Conservation (phyloP, 2,329 filamentous ascomycete genomes). For the Colletotrichum neosansevieriae region DNA sequence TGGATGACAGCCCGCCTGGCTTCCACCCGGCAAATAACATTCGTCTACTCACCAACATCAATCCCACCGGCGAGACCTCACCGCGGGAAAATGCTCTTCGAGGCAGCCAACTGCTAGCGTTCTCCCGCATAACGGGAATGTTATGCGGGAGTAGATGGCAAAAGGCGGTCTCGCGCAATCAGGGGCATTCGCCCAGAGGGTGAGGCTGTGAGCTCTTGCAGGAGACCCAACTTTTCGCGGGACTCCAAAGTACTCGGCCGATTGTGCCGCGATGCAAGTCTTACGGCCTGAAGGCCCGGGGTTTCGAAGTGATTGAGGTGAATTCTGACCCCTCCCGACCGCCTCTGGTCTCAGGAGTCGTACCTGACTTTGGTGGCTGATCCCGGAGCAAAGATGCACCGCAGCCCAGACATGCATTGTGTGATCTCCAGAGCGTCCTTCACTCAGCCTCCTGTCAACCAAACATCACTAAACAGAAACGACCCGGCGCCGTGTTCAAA, state of each 20-base stretch:
- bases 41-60: not conserved
- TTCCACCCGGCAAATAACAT: not conserved
- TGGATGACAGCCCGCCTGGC: not conserved
- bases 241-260: conserved; percentile 10
- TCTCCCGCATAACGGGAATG: not conserved
- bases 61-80: not conserved
- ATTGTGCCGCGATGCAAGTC: not conserved
- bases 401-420: conserved; percentile 6
- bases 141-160: not conserved
- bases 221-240: not conserved
- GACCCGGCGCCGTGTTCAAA: not conserved
- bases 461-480: conserved; percentile 12
- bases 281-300: conserved; percentile 1
- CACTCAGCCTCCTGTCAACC: conserved; percentile 4
- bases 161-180: not conserved
- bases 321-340: not conserved
- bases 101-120: not conserved
- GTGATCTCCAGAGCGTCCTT: conserved; percentile 12
- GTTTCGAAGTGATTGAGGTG: conserved; percentile 29
- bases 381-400: not conserved
- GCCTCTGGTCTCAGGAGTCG: conserved; percentile 1
- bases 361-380: not conserved
- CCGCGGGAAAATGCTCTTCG: too few species aligned
- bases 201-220: not conserved
- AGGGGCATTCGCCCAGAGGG: not conserved